phyloP scores from a whole-genome alignment of 805 yeast species.

The Starmerella powellii region DNA sequence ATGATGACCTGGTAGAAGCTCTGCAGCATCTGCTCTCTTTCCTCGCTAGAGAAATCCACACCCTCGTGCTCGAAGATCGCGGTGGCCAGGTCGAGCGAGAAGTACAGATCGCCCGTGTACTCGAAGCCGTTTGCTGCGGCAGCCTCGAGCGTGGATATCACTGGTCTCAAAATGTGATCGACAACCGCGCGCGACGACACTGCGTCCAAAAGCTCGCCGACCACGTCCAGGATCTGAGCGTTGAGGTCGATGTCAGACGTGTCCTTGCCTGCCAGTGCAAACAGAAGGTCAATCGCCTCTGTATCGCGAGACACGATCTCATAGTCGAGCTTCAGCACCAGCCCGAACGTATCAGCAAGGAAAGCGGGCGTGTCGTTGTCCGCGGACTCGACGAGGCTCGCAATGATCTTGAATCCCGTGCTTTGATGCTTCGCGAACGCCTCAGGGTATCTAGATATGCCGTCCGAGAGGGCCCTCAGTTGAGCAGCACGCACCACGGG shows the following conservation, averaged over 20 bases:
- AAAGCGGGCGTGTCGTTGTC: constrained; percentile 72
- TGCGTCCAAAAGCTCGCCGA: constrained; percentile 44
- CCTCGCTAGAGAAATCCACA: constrained; percentile 18
- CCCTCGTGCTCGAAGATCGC: constrained; percentile 25
- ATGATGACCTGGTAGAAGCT: constrained; percentile 40
- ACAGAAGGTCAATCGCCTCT: constrained; percentile 41
- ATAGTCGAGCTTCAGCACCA: constrained; percentile 41
- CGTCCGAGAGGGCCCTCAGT: constrained; percentile 11
- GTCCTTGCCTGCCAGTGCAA: constrained; percentile 57
- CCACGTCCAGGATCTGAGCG: constrained; percentile 55
- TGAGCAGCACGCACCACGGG: constrained; percentile 12
- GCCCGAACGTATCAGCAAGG: constrained; percentile 55
- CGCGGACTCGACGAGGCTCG: constrained; percentile 43
- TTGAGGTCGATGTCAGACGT: constrained; percentile 61
- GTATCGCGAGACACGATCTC: constrained; percentile 26
- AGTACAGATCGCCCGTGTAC: constrained; percentile 48
- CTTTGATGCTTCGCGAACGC: constrained; percentile 23
- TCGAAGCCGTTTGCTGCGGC: constrained; percentile 26
- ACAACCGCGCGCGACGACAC: constrained; percentile 11
- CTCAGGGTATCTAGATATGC: constrained; percentile 15
- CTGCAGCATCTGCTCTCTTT: constrained; percentile 20
- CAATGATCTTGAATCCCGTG: constrained; percentile 31
- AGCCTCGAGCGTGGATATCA: constrained; percentile 10
- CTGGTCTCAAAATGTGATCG: constrained; percentile 17
- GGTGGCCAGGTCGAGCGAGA: constrained; percentile 40